phyloP scores from a whole-genome alignment of 257 asterid species.

The Gynochthodes officinalis region DNA sequence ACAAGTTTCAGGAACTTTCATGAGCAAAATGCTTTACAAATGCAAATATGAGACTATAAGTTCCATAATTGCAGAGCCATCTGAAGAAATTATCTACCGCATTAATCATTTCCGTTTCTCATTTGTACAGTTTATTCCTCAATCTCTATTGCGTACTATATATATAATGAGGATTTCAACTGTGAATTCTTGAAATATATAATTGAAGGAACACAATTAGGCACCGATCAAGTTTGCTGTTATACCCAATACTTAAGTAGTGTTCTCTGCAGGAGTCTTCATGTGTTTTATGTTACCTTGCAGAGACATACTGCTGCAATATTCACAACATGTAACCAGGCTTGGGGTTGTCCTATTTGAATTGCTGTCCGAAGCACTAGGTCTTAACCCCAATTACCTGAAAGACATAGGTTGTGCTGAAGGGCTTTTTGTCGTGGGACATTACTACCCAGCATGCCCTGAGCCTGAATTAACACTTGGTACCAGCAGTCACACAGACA shows the following conservation, averaged over 20 bases:
- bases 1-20: no score
- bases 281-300: neutral
- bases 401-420: slow-evolving; percentile 27
- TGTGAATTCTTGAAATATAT: neutral
- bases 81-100: neutral
- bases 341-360: slow-evolving; percentile 27
- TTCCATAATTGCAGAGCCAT: neutral
- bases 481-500: slow-evolving; percentile 33
- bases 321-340: slow-evolving; percentile 20
- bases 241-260: no score
- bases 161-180: neutral
- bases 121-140: neutral
- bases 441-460: slow-evolving; percentile 50
- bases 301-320: slow-evolving; percentile 32
- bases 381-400: slow-evolving; percentile 24
- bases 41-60: neutral
- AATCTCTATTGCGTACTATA: neutral
- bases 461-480: slow-evolving; percentile 47
- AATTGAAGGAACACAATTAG: neutral
- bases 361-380: slow-evolving; percentile 38
- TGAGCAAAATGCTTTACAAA: neutral
- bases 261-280: neutral
- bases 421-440: slow-evolving; percentile 20
- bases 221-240: no score
- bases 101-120: neutral